Evolutionary conservation across 306 rosid genomes (phyloP).

Genomic region (Biancaea sappan): DNA sequence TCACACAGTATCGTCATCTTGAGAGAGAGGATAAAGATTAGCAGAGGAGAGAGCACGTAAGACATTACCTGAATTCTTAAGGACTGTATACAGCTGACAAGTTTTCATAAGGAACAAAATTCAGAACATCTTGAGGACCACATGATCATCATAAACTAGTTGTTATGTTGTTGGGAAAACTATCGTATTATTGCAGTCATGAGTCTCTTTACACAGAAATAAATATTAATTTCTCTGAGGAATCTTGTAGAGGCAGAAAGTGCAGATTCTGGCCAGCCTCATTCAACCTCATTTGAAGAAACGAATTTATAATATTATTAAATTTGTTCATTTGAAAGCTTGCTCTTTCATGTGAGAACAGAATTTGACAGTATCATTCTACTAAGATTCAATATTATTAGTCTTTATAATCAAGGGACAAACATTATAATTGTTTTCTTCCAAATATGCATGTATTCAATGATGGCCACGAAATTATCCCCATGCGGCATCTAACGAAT

Average conservation of each 20-base stretch:
- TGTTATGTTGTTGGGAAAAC: constrained; percentile 29
- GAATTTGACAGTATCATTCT: constrained; percentile 11
- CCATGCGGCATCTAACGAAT: constrained; percentile 14
- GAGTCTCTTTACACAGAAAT: constrained; percentile 40
- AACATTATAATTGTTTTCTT: constrained; percentile 16
- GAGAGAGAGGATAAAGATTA: background rate
- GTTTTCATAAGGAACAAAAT: background rate
- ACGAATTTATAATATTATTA: background rate
- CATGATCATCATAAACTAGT: constrained; percentile 29
- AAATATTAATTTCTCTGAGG: constrained; percentile 35
- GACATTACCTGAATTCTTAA: background rate
- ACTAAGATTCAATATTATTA: constrained; percentile 15
- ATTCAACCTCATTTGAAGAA: constrained; percentile 8
- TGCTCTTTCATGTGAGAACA: background rate
- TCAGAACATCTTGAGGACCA: constrained; percentile 37
- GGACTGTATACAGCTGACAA: background rate
- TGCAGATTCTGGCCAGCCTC: constrained; percentile 14
- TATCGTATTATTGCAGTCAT: constrained; percentile 33
- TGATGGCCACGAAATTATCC: background rate
- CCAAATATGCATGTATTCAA: background rate
- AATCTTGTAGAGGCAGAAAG: constrained; percentile 13
- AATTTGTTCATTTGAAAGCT: background rate
- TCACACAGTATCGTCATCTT: constrained; percentile 1
- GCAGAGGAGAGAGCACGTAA: constrained; percentile 19
- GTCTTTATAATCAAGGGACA: constrained; percentile 32